phyloP scores from a whole-genome alignment of 2,329 filamentous ascomycete genomes.

The Alternaria sp. region DNA sequence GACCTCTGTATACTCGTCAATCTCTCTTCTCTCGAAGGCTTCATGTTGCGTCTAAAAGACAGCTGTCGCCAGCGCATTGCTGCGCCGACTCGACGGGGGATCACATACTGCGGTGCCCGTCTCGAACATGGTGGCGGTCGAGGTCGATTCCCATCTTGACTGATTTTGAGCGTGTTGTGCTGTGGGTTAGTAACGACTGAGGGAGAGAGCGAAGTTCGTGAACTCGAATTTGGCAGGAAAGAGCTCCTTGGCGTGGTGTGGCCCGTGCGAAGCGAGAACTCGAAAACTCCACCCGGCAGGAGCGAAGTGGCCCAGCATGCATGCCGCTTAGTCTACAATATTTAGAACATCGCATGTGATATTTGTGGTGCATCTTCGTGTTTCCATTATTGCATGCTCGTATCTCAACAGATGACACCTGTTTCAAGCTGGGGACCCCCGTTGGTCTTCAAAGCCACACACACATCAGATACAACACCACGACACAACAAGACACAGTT shows the following conservation, averaged over 20 bases:
- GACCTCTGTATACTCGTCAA: conserved; percentile 52
- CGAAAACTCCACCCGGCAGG: conserved; percentile 8
- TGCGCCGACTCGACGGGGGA: conserved; percentile 52
- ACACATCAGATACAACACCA: background rate
- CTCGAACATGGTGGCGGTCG: conserved; percentile 70
- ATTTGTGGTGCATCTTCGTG: background rate
- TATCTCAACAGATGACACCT: background rate
- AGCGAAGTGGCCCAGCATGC: conserved; percentile 3
- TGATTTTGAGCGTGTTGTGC: conserved; percentile 46
- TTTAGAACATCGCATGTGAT: background rate
- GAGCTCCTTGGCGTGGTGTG: conserved; percentile 22
- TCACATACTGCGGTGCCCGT: conserved; percentile 71
- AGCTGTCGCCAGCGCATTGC: conserved; percentile 50
- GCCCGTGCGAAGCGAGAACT: conserved; percentile 15
- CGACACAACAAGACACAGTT: background rate
- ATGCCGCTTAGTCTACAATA: background rate
- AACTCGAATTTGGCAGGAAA: conserved; percentile 26
- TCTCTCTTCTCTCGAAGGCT: conserved; percentile 39
- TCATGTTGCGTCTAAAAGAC: conserved; percentile 53
- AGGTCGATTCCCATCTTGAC: conserved; percentile 54
- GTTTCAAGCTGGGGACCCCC: background rate
- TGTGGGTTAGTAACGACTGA: conserved; percentile 42
- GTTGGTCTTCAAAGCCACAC: background rate
- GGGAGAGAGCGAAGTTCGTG: conserved; percentile 22
- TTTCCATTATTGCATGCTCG: background rate